Evolutionary conservation across 495 filamentous ascomycete species (phyloP).

Genomic region (Aspergillus saccharolyticus): DNA sequence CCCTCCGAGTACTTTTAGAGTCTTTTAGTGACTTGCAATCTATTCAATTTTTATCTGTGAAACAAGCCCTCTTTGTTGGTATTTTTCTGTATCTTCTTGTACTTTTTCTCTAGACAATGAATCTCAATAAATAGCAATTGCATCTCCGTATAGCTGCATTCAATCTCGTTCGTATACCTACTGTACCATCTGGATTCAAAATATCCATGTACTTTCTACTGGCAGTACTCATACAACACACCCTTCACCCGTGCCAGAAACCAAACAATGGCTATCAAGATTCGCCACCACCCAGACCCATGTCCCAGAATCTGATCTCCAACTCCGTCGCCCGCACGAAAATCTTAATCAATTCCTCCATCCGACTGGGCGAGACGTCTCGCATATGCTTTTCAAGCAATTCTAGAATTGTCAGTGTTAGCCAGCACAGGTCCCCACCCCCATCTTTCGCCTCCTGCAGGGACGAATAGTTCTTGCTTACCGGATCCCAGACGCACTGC

Average conservation of each 20-base stretch:
- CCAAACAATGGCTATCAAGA: not conserved
- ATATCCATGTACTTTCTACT: no score
- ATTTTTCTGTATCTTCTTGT: no score
- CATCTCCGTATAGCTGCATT: no score
- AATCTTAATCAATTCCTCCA: slow-evolving; percentile 76
- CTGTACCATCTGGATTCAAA: no score
- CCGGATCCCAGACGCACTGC: slow-evolving; percentile 65
- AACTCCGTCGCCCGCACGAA: slow-evolving; percentile 88
- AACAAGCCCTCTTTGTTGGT: not conserved
- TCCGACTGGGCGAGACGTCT: slow-evolving; percentile 62
- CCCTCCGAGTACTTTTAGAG: no score
- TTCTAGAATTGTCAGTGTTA: slow-evolving; percentile 42
- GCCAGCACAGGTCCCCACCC: not conserved
- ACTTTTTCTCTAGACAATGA: not conserved
- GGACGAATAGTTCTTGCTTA: slow-evolving; percentile 28
- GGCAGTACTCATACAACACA: not conserved
- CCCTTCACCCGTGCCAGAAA: not conserved
- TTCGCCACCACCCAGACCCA: slow-evolving; percentile 49
- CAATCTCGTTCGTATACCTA: no score
- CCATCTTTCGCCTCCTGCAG: slow-evolving; percentile 8
- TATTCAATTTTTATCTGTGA: not conserved
- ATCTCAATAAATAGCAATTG: not conserved
- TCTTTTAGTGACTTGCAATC: not conserved
- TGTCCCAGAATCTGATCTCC: slow-evolving; percentile 87
- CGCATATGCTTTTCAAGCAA: slow-evolving; percentile 67